Evolutionary conservation across 768 basidiomycete species (phyloP).

Genomic region (Suillus variegatus): DNA sequence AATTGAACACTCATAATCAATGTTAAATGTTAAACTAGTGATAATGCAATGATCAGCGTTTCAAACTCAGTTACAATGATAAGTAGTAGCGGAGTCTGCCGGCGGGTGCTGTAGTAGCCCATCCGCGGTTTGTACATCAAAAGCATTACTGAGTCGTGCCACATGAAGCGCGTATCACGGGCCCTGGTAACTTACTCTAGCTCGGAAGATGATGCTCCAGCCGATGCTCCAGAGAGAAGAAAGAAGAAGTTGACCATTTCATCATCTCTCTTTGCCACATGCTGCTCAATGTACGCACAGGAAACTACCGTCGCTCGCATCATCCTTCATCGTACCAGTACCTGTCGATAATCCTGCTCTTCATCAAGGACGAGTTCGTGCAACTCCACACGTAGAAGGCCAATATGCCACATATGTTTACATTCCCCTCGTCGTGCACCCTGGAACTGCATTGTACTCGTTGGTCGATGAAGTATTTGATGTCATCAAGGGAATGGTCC

Average conservation of each 20-base stretch:
- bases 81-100: not conserved
- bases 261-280: not conserved
- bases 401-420: slow-evolving; percentile 84
- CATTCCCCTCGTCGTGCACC: slow-evolving; percentile 55
- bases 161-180: slow-evolving; percentile 26
- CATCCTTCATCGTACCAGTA: slow-evolving; percentile 43
- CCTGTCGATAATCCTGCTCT: slow-evolving; percentile 74
- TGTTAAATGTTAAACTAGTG: not conserved
- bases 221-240: slow-evolving; percentile 18
- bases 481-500: slow-evolving; percentile 45
- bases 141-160: not conserved
- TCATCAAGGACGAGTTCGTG: slow-evolving; percentile 83
- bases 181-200: slow-evolving; percentile 50
- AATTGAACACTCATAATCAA: slow-evolving; percentile 66
- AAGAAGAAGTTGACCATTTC: slow-evolving; percentile 44
- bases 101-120: not conserved
- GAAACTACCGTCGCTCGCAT: slow-evolving; percentile 62
- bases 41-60: not conserved
- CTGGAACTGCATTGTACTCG: slow-evolving; percentile 43
- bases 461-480: slow-evolving; percentile 47
- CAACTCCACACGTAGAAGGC: slow-evolving; percentile 80
- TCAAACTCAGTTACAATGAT: not conserved
- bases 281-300: slow-evolving; percentile 32
- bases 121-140: not conserved
- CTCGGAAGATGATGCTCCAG: slow-evolving; percentile 44